Percentiles rank a stretch among this genome's conserved stretches.
Evolutionary conservation across 345 rosid species (phyloP).

Genomic region (Chamaenerion angustifolium): DNA sequence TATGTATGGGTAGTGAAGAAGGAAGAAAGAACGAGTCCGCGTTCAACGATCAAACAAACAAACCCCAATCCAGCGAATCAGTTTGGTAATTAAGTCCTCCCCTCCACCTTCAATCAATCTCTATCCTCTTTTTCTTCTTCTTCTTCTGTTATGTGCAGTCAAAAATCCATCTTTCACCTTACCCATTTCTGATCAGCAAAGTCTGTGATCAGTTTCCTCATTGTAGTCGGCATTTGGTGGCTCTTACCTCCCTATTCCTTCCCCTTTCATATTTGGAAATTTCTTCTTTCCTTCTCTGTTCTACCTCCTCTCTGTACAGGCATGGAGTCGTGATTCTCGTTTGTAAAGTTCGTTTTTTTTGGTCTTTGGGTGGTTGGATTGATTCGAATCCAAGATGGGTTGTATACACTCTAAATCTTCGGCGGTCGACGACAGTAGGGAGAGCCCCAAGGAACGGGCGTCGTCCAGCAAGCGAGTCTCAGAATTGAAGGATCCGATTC

Average conservation of each 20-base stretch:
- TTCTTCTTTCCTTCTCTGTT: too few species aligned
- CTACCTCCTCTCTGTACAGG: neutral
- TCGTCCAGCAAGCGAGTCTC: conserved; percentile 33
- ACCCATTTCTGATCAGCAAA: conserved; percentile 5
- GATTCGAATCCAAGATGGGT: conserved; percentile 39
- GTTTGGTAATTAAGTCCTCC: conserved; percentile 6
- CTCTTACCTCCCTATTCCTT: neutral
- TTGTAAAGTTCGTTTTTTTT: conserved; percentile 10
- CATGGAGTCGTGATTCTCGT: neutral
- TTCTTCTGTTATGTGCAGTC: neutral
- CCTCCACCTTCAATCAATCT: conserved; percentile 1
- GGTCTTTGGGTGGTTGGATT: neutral
- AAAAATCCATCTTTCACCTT: neutral
- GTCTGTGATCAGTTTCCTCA: conserved; percentile 4
- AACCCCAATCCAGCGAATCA: neutral
- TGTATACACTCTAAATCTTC: conserved; percentile 55
- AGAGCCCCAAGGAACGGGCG: conserved; percentile 32
- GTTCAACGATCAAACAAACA: conserved; percentile 21
- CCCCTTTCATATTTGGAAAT: conserved; percentile 9
- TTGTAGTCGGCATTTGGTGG: conserved; percentile 10
- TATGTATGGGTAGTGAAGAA: neutral
- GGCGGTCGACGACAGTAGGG: conserved; percentile 21
- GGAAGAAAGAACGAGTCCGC: conserved; percentile 13
- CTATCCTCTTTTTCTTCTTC: neutral
- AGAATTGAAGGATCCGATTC: conserved; percentile 37